A percentile compares a stretch with the other conserved stretches of the same genome.
These are phyloP conservation scores for Castanea mollissima DNA, from an alignment of 306 rosid species.

Conservation along the genomic window DNA sequence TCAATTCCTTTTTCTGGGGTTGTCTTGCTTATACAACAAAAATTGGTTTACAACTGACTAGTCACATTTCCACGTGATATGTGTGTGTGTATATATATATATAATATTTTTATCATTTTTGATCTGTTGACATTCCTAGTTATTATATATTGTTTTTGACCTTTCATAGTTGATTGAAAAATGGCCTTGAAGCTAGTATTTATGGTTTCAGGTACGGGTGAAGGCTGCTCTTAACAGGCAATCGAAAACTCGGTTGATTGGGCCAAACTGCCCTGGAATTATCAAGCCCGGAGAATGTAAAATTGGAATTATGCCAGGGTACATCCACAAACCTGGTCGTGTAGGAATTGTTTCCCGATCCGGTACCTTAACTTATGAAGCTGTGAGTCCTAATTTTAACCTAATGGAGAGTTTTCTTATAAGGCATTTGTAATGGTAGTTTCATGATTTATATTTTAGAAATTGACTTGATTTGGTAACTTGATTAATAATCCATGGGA, in stretches of 20 bases:
- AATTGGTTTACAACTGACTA: neutral
- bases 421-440: neutral
- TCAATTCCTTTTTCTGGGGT: neutral
- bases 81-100: no score
- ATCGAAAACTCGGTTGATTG: constrained; percentile 87
- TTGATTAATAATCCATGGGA: neutral
- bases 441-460: neutral
- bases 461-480: neutral
- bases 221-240: constrained; percentile 92
- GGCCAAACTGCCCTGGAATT: constrained; percentile 99
- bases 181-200: constrained; percentile 19
- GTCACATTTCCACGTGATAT: neutral
- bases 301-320: constrained; percentile 99
- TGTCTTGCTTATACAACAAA: neutral
- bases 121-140: neutral
- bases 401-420: neutral
- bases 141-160: constrained; percentile 3
- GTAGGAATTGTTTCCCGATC: constrained; percentile 98
- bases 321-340: constrained; percentile 97
- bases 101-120: neutral
- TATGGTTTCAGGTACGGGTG: constrained; percentile 68
- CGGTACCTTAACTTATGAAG: constrained; percentile 99
- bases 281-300: constrained; percentile 99
- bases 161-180: constrained; percentile 2
- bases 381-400: constrained; percentile 56